A percentile compares a stretch with the other conserved stretches of the same genome.
Evolutionary conservation across 2,329 filamentous ascomycete genomes (phyloP).

Genomic region (Paraphaeosphaeria sporulosa): DNA sequence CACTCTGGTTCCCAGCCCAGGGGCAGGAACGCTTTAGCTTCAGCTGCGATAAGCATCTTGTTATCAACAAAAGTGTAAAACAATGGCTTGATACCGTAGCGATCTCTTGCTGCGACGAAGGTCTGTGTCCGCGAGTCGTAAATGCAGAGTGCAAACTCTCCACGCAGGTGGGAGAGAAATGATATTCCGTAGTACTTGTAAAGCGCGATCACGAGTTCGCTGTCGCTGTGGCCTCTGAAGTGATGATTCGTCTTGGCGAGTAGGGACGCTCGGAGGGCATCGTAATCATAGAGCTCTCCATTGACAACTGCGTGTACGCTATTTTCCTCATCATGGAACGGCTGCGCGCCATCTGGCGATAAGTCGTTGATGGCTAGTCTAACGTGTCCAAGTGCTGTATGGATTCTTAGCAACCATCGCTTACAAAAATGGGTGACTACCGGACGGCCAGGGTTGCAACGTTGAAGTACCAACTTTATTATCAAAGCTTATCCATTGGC

Average conservation of each 20-base stretch:
- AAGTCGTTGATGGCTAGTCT: slow-evolving; percentile 36
- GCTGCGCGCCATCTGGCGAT: slow-evolving; percentile 26
- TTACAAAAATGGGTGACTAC: neutral
- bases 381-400: slow-evolving; percentile 26
- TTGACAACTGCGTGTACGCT: slow-evolving; percentile 64
- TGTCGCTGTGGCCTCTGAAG: slow-evolving; percentile 58
- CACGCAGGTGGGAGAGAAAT: slow-evolving; percentile 57
- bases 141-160: slow-evolving; percentile 63
- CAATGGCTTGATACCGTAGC: slow-evolving; percentile 65
- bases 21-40: slow-evolving; percentile 62
- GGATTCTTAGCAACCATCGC: neutral
- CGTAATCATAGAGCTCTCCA: slow-evolving; percentile 65
- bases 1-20: slow-evolving; percentile 61
- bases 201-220: slow-evolving; percentile 61
- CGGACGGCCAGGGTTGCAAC: neutral
- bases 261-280: slow-evolving; percentile 50
- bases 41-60: slow-evolving; percentile 58
- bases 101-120: slow-evolving; percentile 61
- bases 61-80: slow-evolving; percentile 56
- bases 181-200: slow-evolving; percentile 53
- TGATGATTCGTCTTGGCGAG: slow-evolving; percentile 45
- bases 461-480: neutral
- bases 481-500: neutral
- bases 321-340: slow-evolving; percentile 26
- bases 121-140: slow-evolving; percentile 53